Evolutionary conservation across 371 early-diverging fungal genomes (phyloP), one percentile per base, ranked within the genome.

Genomic region (Mortierella sp.): DNA sequence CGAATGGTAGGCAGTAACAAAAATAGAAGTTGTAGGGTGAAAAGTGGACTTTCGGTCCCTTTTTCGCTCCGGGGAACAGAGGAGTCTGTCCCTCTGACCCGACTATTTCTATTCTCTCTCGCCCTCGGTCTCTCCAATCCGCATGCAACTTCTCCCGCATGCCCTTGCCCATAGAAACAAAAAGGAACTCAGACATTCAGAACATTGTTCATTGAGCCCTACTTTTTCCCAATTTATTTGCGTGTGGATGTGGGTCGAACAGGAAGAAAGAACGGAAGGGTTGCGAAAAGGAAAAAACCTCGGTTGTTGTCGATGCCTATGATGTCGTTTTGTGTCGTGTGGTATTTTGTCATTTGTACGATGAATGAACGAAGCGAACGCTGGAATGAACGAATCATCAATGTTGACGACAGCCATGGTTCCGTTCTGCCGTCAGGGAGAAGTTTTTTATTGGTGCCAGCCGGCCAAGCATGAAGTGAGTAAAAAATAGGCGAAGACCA

Each of bases 1-100:
- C 48, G 48, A 46, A 46, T 46, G 48, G 48, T 46, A 14, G 56
- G 56, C n/a, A 27, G 11, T n/a, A n/a, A 56, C 24, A 27, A 56
- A 56, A n/a, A 56, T 56, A 27, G 27, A 56, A 24, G 54, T 24
- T 21, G 51, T 12, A 35, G 32, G 2, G 12, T 11, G 1, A 32
- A 65, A 65, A 21, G 38, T 38, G 65, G 65, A 65, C 65, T 65
- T 65, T 65, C 38, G 65, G 65, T 65, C 38, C 65, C 65, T 65
- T 63, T 32, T 63, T 63, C 65, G 65, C 10, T 65, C 65, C 65
- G 38, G 21, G 65, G 24, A 11, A 32, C 27, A n/a, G 24, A 56
- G 51, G 21, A 51, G 21, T 51, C 27, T n/a, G 41, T 65, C 65
- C 41, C 41, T 65, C 65, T 65, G 65, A 65, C 65, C 35, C 21